These are phyloP conservation scores for Aegilops umbellulata DNA, from an alignment of 176 grass and related monocot species.

Conservation along the genomic window DNA sequence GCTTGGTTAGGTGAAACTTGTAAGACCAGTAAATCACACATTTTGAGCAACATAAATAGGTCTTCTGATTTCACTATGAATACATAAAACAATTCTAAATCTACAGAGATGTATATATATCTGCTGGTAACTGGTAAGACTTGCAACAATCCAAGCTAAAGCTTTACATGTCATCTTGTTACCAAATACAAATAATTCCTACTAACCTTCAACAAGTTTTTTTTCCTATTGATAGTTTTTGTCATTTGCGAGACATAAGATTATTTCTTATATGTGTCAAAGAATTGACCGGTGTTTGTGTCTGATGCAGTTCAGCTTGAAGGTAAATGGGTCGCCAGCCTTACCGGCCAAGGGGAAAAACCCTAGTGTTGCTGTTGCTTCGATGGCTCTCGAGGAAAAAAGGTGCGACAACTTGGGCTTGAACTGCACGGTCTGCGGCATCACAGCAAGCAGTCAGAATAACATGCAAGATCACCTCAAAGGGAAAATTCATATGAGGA, in stretches of 20 bases:
- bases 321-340: neutral
- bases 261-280: neutral
- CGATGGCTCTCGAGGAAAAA: neutral
- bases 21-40: too few relatives aligned
- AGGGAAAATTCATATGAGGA: neutral
- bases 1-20: too few relatives aligned
- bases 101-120: neutral
- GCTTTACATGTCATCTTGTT: neutral
- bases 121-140: neutral
- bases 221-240: too few relatives aligned
- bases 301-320: neutral
- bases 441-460: neutral
- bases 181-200: too few relatives aligned
- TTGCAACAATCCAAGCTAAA: neutral
- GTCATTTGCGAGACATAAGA: neutral
- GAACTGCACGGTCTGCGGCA: neutral
- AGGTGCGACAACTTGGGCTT: neutral
- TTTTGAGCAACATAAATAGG: too few relatives aligned
- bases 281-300: neutral
- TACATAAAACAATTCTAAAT: neutral
- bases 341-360: neutral
- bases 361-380: neutral
- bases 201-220: too few relatives aligned
- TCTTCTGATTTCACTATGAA: neutral
- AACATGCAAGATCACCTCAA: neutral